Conservation (phyloP, 116 monocot genomes). For the Trichopus zeylanicus region DNA sequence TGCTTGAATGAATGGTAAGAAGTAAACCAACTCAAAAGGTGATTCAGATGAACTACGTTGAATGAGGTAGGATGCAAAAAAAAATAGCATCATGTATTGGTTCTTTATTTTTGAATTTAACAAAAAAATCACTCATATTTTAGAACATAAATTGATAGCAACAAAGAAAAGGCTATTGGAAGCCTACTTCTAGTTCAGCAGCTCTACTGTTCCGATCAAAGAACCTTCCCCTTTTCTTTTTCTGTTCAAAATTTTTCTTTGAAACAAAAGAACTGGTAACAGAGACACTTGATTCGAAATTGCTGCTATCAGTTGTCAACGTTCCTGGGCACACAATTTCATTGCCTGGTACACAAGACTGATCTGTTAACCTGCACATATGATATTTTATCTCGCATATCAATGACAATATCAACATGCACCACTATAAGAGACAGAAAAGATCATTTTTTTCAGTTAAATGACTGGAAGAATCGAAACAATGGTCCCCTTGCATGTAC, state of each 20-base stretch:
- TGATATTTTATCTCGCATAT: neutral
- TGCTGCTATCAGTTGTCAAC: slow-evolving; percentile 9
- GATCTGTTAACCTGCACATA: slow-evolving; percentile 18
- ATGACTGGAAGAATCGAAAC: too few relatives aligned
- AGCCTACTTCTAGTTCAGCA: slow-evolving; percentile 60
- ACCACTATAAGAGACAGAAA: too few relatives aligned
- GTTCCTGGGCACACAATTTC: slow-evolving; percentile 12
- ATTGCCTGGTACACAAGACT: slow-evolving; percentile 11
- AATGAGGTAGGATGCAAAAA: too few relatives aligned
- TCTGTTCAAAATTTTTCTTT: slow-evolving; percentile 11
- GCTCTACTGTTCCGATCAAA: slow-evolving; percentile 82
- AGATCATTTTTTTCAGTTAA: too few relatives aligned
- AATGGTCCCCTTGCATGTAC: too few relatives aligned
- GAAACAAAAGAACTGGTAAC: slow-evolving; percentile 2
- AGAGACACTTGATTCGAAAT: slow-evolving; percentile 7
- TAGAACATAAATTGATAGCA: too few relatives aligned
- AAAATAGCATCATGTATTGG: too few relatives aligned
- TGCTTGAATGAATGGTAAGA: too few relatives aligned
- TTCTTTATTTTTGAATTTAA: too few relatives aligned
- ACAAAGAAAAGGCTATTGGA: neutral
- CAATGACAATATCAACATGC: neutral
- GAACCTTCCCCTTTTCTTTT: slow-evolving; percentile 63
- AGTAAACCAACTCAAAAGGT: too few relatives aligned
- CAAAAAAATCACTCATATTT: too few relatives aligned
- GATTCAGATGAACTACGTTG: too few relatives aligned